Base-by-base conservation (phyloP, 1,284 basidiomycete species). In the Ceratobasidium sp. region DNA sequence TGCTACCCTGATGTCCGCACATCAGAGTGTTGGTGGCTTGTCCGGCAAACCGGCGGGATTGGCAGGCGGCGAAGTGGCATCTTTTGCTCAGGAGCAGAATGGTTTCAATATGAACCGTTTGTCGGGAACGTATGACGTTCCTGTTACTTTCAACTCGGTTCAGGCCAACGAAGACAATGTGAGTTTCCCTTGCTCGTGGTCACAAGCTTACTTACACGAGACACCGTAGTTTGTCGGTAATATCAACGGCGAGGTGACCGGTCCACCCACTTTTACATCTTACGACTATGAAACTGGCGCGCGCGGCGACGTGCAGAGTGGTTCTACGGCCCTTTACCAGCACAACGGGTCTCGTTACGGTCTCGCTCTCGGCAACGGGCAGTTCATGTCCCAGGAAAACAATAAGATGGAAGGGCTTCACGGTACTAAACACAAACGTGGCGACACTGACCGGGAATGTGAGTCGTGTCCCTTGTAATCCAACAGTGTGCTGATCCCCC, bases 391-490 rank as follows among this genome's bases (percentile, higher is more conserved):
- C 24, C 66, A 71, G 83, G 84, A 66, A 81, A 83, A 94, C 77
- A 83, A 87, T 75, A 94, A 94, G 83, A 92, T 94, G 88, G 93
- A 92, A 79, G 94, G 95, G 19, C 82, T 95, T 66, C 93, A 95
- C 80, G 95, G 94, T 51, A 88, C 94, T 72, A 96, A 96, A 83
- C 95, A 96, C 84, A 96, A 96, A 84, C 89, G 95, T 27, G 93
- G 94, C 66, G 96, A 98, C 79, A 88, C 95, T 79, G 96, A 98
- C 82, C 90, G 95, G 78, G 90, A 94, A 85, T 95, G 87, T 89
- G 80, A 80, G 87, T 81, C 39, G 62, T 61, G 75, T 77, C 59
- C 37, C 71, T 27, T 59, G n/a, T 14, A 41, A 22, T 49, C 34
- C 27, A 61, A 61, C 9, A 39, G 19, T 71, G 34, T 48, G n/a